phyloP scores from a whole-genome alignment of 2,329 filamentous ascomycete species.

The Pseudogymnoascus sp. region DNA sequence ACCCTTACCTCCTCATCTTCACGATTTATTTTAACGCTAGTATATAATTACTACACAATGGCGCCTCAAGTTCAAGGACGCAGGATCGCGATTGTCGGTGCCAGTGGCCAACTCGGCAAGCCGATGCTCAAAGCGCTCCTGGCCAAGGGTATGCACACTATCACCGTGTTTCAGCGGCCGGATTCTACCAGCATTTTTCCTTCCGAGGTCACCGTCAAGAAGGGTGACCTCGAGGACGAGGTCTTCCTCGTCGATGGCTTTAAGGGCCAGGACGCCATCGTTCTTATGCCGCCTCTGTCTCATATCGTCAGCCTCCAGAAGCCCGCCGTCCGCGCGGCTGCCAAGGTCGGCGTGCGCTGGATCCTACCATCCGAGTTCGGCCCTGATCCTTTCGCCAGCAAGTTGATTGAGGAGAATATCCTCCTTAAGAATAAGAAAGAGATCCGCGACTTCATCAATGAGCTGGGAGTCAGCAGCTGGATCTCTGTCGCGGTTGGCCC shows the following conservation, averaged over 20 bases:
- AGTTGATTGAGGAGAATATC: slow-evolving; percentile 29
- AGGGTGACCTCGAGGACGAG: slow-evolving; percentile 43
- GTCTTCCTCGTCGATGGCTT: slow-evolving; percentile 33
- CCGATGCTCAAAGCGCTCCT: not conserved
- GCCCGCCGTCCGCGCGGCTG: slow-evolving; percentile 43
- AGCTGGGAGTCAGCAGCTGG: slow-evolving; percentile 31
- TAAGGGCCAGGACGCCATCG: slow-evolving; percentile 35
- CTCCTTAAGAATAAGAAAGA: slow-evolving; percentile 12
- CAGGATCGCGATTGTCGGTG: slow-evolving; percentile 7
- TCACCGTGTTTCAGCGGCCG: slow-evolving; percentile 42
- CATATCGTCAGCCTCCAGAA: slow-evolving; percentile 33
- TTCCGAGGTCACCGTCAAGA: slow-evolving; percentile 32
- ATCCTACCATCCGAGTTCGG: slow-evolving; percentile 45
- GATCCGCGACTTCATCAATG: slow-evolving; percentile 32
- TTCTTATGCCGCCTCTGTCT: slow-evolving; percentile 21
- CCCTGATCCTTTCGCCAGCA: slow-evolving; percentile 27
- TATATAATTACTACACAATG: not conserved
- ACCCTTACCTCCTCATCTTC: not conserved
- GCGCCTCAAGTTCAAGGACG: not conserved
- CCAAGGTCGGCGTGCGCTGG: slow-evolving; percentile 43
- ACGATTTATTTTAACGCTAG: not conserved
- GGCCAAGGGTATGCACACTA: slow-evolving; percentile 34
- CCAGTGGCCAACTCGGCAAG: slow-evolving; percentile 9
- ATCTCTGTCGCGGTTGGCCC: slow-evolving; percentile 38
- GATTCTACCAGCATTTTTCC: slow-evolving; percentile 37